Conservation (phyloP, 192 early-diverging fungal species). For the Funneliformis geosporum region DNA sequence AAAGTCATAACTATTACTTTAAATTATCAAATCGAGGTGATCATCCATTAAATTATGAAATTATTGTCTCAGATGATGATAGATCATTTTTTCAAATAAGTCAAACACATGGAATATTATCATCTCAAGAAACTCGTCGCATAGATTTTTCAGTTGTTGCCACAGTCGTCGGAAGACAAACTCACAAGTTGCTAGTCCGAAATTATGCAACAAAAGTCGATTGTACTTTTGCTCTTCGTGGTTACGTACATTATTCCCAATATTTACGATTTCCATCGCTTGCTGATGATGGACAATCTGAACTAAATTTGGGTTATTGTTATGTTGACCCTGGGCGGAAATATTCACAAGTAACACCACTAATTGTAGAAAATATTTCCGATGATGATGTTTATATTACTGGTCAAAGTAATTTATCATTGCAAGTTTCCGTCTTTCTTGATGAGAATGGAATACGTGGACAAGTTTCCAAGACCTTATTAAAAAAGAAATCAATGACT, state of each 20-base stretch:
- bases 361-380: conserved; percentile 71
- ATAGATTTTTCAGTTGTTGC: conserved; percentile 60
- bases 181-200: conserved; percentile 50
- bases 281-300: conserved; percentile 51
- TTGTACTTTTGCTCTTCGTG: conserved; percentile 51
- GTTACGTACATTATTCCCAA: conserved; percentile 52
- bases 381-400: conserved; percentile 68
- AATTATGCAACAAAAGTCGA: conserved; percentile 39
- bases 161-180: conserved; percentile 52
- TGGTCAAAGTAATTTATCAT: conserved; percentile 75
- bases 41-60: conserved; percentile 37
- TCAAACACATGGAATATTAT: conserved; percentile 44
- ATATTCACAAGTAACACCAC: conserved; percentile 71
- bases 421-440: conserved; percentile 78
- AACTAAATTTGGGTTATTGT: conserved; percentile 80
- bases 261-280: conserved; percentile 68
- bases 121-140: conserved; percentile 55
- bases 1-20: conserved; percentile 53
- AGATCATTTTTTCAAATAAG: conserved; percentile 38
- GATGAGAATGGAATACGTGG: conserved; percentile 57
- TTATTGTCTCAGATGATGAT: conserved; percentile 36
- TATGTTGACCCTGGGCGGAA: conserved; percentile 75
- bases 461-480: conserved; percentile 52
- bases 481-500: conserved; percentile 50
- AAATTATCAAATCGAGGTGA: conserved; percentile 48